Percentiles rank a stretch among this genome's conserved stretches.
Evolutionary conservation across 1,284 basidiomycete species (phyloP).

Genomic region (Ganoderma boninense): DNA sequence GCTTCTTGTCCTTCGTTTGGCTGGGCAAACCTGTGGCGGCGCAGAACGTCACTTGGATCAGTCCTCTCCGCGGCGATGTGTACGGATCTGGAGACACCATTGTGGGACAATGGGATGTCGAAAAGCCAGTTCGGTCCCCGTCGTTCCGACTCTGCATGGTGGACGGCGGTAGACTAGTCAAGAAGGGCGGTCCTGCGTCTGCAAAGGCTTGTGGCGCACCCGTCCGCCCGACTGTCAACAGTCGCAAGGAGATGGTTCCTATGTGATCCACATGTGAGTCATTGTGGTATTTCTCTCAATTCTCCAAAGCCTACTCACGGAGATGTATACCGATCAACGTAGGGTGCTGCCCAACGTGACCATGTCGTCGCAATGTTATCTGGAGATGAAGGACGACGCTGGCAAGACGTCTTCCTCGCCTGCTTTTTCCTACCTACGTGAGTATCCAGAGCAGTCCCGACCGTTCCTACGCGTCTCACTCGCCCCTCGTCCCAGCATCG

Average conservation of each 20-base stretch:
- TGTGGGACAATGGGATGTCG: slow-evolving; percentile 40
- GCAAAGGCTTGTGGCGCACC: slow-evolving; percentile 44
- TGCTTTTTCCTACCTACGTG: slow-evolving; percentile 51
- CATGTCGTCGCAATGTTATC: slow-evolving; percentile 39
- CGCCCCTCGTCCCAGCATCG: background rate
- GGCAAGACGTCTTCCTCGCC: slow-evolving; percentile 49
- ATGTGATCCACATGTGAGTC: slow-evolving; percentile 40
- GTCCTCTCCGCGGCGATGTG: slow-evolving; percentile 39
- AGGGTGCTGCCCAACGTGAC: slow-evolving; percentile 47
- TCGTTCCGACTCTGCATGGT: slow-evolving; percentile 40
- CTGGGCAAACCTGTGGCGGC: slow-evolving; percentile 13
- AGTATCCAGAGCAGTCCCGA: slow-evolving; percentile 27
- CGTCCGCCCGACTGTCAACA: slow-evolving; percentile 50
- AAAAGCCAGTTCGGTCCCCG: slow-evolving; percentile 35
- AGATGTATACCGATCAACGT: background rate
- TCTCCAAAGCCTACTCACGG: background rate
- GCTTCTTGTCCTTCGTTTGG: slow-evolving; percentile 19
- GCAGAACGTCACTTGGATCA: slow-evolving; percentile 39
- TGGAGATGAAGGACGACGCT: slow-evolving; percentile 52
- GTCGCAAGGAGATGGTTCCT: slow-evolving; percentile 40
- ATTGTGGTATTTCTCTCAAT: background rate
- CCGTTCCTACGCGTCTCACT: background rate
- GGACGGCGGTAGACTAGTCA: slow-evolving; percentile 2
- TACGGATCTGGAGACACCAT: slow-evolving; percentile 43
- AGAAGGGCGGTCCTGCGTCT: slow-evolving; percentile 9